Conservation (phyloP, 1,139 yeast genomes). For the Lodderomyces parapsilosis region DNA sequence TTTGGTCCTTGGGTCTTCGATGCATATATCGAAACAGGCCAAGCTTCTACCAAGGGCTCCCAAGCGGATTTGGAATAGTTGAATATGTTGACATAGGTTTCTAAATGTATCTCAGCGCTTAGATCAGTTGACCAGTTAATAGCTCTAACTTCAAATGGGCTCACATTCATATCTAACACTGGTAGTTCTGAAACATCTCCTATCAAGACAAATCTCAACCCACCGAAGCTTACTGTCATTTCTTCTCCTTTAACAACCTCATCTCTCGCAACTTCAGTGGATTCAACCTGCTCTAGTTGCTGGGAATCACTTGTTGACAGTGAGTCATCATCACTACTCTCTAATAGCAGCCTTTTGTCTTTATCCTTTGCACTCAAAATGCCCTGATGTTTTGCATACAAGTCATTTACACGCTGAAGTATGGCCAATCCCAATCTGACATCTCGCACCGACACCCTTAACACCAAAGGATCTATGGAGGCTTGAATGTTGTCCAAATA, state of each 20-base stretch:
- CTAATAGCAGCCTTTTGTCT: neutral
- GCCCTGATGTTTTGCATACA: slow-evolving; percentile 38
- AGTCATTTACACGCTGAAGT: slow-evolving; percentile 66
- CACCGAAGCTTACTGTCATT: slow-evolving; percentile 69
- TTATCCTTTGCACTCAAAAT: neutral
- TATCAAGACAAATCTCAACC: slow-evolving; percentile 80
- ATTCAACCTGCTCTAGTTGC: slow-evolving; percentile 10
- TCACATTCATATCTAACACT: slow-evolving; percentile 74
- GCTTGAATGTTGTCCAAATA: slow-evolving; percentile 65
- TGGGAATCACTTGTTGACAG: neutral
- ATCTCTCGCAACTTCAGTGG: slow-evolving; percentile 17
- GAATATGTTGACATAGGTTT: slow-evolving; percentile 74
- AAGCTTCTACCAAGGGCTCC: slow-evolving; percentile 93
- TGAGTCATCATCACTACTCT: neutral
- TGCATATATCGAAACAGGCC: slow-evolving; percentile 78
- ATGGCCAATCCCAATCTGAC: slow-evolving; percentile 76
- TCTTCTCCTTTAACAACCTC: slow-evolving; percentile 69
- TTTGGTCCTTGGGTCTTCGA: slow-evolving; percentile 48
- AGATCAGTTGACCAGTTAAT: slow-evolving; percentile 90
- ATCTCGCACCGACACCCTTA: slow-evolving; percentile 85
- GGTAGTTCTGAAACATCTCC: slow-evolving; percentile 96
- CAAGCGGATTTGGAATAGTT: slow-evolving; percentile 91
- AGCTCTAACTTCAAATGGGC: slow-evolving; percentile 71
- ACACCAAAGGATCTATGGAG: slow-evolving; percentile 74
- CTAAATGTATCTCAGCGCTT: slow-evolving; percentile 68